Conservation (phyloP, 306 rosid genomes). For the Canavalia gladiata region DNA sequence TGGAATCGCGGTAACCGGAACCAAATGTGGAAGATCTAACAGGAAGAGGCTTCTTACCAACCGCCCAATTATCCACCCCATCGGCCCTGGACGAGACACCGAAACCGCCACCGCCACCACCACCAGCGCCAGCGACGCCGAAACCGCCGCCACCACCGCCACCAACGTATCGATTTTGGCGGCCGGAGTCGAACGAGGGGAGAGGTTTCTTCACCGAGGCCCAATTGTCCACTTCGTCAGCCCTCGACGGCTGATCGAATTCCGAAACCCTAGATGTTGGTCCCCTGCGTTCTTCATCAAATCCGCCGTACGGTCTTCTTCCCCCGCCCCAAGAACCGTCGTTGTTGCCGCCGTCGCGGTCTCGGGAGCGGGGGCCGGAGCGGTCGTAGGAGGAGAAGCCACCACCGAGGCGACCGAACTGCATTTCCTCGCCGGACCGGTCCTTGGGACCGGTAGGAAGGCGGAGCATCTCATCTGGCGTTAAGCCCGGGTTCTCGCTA, state of each 20-base stretch:
- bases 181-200: constrained; percentile 72
- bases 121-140: background rate
- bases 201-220: constrained; percentile 68
- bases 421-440: constrained; percentile 84
- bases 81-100: constrained; percentile 77
- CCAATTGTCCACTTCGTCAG: constrained; percentile 98
- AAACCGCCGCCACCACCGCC: constrained; percentile 39
- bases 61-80: constrained; percentile 84
- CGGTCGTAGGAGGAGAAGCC: constrained; percentile 76
- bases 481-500: constrained; percentile 54
- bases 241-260: constrained; percentile 89
- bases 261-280: constrained; percentile 88
- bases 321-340: constrained; percentile 90
- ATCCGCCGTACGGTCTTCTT: constrained; percentile 86
- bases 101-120: constrained; percentile 53
- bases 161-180: constrained; percentile 71
- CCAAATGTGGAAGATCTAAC: constrained; percentile 78
- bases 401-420: constrained; percentile 67
- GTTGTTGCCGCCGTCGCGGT: constrained; percentile 64
- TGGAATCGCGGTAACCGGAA: constrained; percentile 73
- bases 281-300: constrained; percentile 85
- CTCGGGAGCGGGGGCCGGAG: constrained; percentile 51
- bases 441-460: constrained; percentile 94
- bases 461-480: constrained; percentile 79
- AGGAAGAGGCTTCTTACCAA: constrained; percentile 66